Base-by-base conservation (phyloP, 805 yeast genomes). In the Suhomyces xylopsoci region DNA sequence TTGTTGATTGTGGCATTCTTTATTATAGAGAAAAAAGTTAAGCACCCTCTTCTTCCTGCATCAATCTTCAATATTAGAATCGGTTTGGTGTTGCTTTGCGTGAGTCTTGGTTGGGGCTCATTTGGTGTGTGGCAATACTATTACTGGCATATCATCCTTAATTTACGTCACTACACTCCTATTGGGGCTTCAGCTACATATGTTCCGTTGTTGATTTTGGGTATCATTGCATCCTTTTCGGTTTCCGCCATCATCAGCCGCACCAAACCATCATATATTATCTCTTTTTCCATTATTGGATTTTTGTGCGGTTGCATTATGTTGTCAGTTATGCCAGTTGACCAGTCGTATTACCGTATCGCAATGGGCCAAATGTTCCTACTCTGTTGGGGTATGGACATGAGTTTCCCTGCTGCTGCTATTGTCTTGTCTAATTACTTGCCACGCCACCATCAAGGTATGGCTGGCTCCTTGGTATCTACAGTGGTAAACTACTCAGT, bases 101-200 rank as follows among this genome's bases (percentile, higher is more conserved):
- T 85, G 34, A 74, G 81, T 2, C 68, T 82, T 5, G 93, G 93
- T 0, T 88, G 94, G 94, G 85, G 89, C 1, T 79, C 88, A 17
- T 88, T 87, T 69, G 91, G 93, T 2, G 74, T 86, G 25, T 86
- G 88, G 84, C 72, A 84, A n/a, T 86, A 74, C 61, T 87, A 85
- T 66, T 79, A 79, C 54, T 83, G 81, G 76, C 73, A 77, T 25
- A 76, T 82, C 47, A 59, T 79, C 28, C 59, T 80, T 50, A 79
- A 81, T 50, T 61, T 87, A 25, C 74, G 85, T n/a, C 62, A 72
- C 8, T 77, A 80, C 53, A 59, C 72, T 19, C 65, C 77, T 2
- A 68, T 72, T 15, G 45, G 48, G 22, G 66, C 65, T 1, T 63
- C 59, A 50, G 76, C 48, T 71, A 84, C 54, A 44, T 85, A 59